Evolutionary conservation across 139 green algal genomes (phyloP), one percentile per base, ranked within the genome.

Genomic region (Mesostigma viride): DNA sequence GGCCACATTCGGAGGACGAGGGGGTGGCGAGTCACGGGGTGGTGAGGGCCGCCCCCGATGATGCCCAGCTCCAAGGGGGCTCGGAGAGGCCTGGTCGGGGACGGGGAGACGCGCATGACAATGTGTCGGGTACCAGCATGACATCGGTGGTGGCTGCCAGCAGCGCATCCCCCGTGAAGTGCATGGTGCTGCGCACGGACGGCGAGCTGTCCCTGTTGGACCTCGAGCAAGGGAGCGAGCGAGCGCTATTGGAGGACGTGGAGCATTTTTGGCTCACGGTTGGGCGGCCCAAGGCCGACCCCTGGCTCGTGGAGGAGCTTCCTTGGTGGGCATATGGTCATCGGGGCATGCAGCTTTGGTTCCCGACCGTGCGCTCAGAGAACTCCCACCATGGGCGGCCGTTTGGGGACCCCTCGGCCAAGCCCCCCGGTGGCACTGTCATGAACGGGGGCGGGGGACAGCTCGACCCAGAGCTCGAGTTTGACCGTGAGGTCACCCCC

Each of bases 291-390:
- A 35, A 69, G 34, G 65, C 61, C 11, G 71, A 74, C 4, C 66
- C 56, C 6, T 45, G 48, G 14, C 44, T 74, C 0, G 66, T 74
- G 0, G 71, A 77, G 71, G 90, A 96, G 75, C 84, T 96, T 73
- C 89, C 90, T 1, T 96, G 90, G 91, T 96, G 90, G 90, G 84
- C 82, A 0, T 96, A 96, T 72, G 88, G 90, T n/a, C 72, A 86
- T 1, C 46, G 73, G 1, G 90, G 90, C 65, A 96, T 96, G 90
- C 86, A 95, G 79, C 74, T 77, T n/a, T 91, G 90, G 85, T 95
- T 94, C 79, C 28, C 56, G 28, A 64, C 56, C 11, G 27, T 33
- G 14, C 17, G 56, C 17, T 36, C 27, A 22, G 22, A 28, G 45
- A 56, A 22, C 20, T 56, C 22, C 45, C 20, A 56, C 45, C 45